Evolutionary conservation across 2,329 filamentous ascomycete genomes (phyloP), one percentile per base, ranked within the genome.

Genomic region (Diaporthe destruens): DNA sequence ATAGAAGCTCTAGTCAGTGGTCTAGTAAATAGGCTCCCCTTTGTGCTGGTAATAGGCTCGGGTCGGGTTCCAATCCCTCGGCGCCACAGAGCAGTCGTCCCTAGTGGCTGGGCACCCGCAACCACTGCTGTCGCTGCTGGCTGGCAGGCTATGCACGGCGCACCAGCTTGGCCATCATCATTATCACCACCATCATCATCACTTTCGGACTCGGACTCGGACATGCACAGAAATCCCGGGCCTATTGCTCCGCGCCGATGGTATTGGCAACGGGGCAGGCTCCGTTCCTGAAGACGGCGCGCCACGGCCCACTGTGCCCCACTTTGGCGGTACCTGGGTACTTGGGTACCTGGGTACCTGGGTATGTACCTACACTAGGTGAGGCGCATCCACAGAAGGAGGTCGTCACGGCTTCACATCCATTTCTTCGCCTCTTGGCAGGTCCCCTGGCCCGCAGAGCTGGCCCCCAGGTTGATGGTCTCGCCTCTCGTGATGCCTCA

Each of bases 161-260:
- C 42, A 49, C 20, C 20, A 8, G n/a, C n/a, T 51, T 51, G 9
- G 47, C n/a, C 44, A 49, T 49, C 44, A 49, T 49, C 44, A 49
- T 49, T 20, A 25, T 25, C n/a, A 51, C 23, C 36, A 32, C 32
- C 42, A 49, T 63, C 9, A 39, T 12, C 39, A 63, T 34, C 57
- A 63, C 44, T 51, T 34, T 65, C 61, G 61, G 61, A 51, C 61
- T 65, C 61, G 61, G 61, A 65, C 44, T 65, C 20, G 61, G 61
- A 36, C 25, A 32, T 9, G 8, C 25, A 5, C 25, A 32, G 44
- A 18, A 11, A 1, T 36, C 29, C 29, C 8, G 59, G 18, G 42
- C 7, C 18, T 36, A 42, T 65, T 65, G 59, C 44, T 65, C 59
- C 44, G 59, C 12, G 25, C 44, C 59, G 59, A 51, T 11, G 7